A percentile compares a stretch with the other conserved stretches of the same genome.
Evolutionary conservation across 768 basidiomycete species (phyloP).

Genomic region (Scleroderma citrinum): DNA sequence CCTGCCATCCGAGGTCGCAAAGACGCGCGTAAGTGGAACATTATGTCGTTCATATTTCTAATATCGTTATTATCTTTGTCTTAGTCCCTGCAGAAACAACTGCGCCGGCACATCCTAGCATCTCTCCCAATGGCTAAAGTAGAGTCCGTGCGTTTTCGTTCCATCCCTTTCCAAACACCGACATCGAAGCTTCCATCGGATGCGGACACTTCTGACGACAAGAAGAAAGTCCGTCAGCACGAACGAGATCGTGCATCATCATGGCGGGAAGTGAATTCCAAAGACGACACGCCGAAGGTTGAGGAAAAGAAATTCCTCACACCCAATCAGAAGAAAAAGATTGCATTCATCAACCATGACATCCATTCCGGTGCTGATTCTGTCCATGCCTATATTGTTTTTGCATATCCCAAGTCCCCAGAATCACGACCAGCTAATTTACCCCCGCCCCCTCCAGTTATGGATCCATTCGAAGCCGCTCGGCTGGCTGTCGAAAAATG

Average conservation of each 20-base stretch:
- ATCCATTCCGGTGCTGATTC: slow-evolving; percentile 73
- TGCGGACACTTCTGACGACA: slow-evolving; percentile 25
- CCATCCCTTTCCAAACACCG: slow-evolving; percentile 83
- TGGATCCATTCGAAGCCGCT: slow-evolving; percentile 73
- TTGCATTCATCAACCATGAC: slow-evolving; percentile 91
- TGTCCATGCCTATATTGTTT: slow-evolving; percentile 88
- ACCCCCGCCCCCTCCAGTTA: slow-evolving; percentile 41
- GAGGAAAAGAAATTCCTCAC: slow-evolving; percentile 68
- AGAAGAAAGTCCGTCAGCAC: slow-evolving; percentile 37
- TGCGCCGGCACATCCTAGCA: slow-evolving; percentile 71
- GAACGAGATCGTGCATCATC: slow-evolving; percentile 52
- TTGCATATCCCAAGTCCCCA: slow-evolving; percentile 58
- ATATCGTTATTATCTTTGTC: slow-evolving; percentile 1
- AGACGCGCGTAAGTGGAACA: slow-evolving; percentile 55
- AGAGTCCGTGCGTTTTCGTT: slow-evolving; percentile 91
- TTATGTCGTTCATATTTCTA: not conserved
- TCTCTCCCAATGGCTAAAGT: slow-evolving; percentile 73
- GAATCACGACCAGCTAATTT: slow-evolving; percentile 41
- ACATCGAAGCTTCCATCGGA: slow-evolving; percentile 54
- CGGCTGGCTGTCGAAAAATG: slow-evolving; percentile 48
- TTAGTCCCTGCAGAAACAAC: slow-evolving; percentile 68
- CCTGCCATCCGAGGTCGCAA: slow-evolving; percentile 68
- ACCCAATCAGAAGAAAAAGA: slow-evolving; percentile 82
- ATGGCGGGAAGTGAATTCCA: slow-evolving; percentile 46
- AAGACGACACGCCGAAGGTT: slow-evolving; percentile 36